Conservation (phyloP, 805 yeast species). For the Metschnikowia sp. region DNA sequence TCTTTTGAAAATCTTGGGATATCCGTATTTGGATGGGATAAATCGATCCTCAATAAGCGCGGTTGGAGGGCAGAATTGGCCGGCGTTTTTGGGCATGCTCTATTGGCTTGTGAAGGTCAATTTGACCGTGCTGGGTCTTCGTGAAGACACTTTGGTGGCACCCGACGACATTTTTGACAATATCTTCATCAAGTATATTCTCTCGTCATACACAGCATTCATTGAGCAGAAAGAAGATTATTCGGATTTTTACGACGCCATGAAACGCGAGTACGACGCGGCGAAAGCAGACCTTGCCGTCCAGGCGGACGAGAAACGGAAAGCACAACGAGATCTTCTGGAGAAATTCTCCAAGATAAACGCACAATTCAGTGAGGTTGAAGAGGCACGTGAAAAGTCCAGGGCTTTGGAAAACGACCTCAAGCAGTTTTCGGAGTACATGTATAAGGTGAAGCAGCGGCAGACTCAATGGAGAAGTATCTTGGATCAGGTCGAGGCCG, state of each 20-base stretch:
- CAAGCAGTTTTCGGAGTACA: slow-evolving; percentile 66
- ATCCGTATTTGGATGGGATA: slow-evolving; percentile 78
- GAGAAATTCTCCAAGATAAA: slow-evolving; percentile 39
- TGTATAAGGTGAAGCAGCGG: slow-evolving; percentile 61
- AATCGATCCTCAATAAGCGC: slow-evolving; percentile 86
- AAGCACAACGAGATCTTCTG: slow-evolving; percentile 39
- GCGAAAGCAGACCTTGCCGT: slow-evolving; percentile 47
- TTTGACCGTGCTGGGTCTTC: slow-evolving; percentile 26
- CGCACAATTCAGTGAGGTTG: slow-evolving; percentile 45
- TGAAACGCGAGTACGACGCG: slow-evolving; percentile 52
- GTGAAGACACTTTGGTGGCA: slow-evolving; percentile 24
- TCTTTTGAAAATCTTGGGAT: slow-evolving; percentile 59
- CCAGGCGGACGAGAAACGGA: slow-evolving; percentile 41
- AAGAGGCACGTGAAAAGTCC: slow-evolving; percentile 48
- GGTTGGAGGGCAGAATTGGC: slow-evolving; percentile 90
- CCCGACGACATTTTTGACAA: slow-evolving; percentile 48
- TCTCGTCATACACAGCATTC: slow-evolving; percentile 65
- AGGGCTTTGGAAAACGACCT: slow-evolving; percentile 69
- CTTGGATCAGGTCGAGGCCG: slow-evolving; percentile 54
- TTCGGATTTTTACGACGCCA: slow-evolving; percentile 48
- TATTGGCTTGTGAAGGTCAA: slow-evolving; percentile 74
- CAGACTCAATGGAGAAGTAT: slow-evolving; percentile 62
- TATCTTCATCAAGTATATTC: slow-evolving; percentile 57
- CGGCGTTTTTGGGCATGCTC: slow-evolving; percentile 72
- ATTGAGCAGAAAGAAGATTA: slow-evolving; percentile 64